Evolutionary conservation across 176 grass and related monocot species (phyloP).

Genomic region (Aegilops sharonensis): DNA sequence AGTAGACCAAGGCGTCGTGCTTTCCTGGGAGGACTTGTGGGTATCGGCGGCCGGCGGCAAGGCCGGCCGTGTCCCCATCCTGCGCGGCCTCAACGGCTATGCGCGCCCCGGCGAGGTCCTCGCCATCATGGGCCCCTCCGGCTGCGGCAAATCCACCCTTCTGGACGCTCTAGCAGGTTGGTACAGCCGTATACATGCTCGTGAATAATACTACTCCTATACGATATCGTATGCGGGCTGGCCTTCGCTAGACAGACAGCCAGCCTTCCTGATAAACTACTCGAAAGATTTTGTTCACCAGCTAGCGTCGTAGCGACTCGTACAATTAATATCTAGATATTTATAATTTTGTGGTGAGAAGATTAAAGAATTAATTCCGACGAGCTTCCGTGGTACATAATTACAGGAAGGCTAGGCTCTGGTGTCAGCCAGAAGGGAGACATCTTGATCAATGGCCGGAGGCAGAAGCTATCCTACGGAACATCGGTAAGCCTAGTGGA

Average conservation of each 20-base stretch:
- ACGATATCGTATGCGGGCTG: not conserved
- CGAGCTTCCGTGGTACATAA: not conserved
- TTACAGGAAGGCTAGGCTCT: conserved; percentile 62
- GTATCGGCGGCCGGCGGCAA: conserved; percentile 54
- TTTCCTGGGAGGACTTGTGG: conserved; percentile 92
- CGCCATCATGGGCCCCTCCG: conserved; percentile 94
- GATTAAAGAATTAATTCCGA: not conserved
- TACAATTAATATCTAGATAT: not conserved
- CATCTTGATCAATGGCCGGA: conserved; percentile 73
- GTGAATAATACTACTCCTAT: not conserved
- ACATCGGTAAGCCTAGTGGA: conserved; percentile 54
- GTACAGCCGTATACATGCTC: not conserved
- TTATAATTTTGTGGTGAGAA: not conserved
- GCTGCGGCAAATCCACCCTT: conserved; percentile 95
- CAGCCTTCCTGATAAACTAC: not conserved
- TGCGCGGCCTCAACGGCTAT: conserved; percentile 67
- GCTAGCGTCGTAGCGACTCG: not conserved
- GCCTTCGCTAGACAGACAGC: not conserved
- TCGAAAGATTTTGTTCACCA: not conserved
- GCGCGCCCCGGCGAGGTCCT: conserved; percentile 73
- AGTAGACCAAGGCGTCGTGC: conserved; percentile 39
- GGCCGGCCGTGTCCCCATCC: conserved; percentile 47
- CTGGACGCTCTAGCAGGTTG: conserved; percentile 86
- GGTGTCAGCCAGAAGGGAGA: conserved; percentile 69
- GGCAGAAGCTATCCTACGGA: conserved; percentile 66